Conservation (phyloP, 2,329 filamentous ascomycete genomes). For the Verticillium isaacii region DNA sequence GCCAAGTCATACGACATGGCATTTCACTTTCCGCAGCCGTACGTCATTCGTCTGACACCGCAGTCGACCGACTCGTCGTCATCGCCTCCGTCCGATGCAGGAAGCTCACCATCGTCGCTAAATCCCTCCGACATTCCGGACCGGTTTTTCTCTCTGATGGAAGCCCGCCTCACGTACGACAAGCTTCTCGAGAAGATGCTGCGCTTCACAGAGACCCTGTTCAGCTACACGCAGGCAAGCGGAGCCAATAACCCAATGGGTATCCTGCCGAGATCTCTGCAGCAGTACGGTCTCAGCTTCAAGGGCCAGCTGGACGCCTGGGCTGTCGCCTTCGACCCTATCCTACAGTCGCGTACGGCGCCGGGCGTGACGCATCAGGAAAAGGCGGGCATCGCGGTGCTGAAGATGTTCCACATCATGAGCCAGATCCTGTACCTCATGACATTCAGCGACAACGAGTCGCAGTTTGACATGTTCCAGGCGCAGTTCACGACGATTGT, state of each 20-base stretch:
- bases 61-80: slow-evolving; percentile 24
- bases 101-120: slow-evolving; percentile 33
- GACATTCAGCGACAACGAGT: slow-evolving; percentile 55
- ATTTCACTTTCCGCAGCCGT: slow-evolving; percentile 60
- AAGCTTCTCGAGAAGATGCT: slow-evolving; percentile 51
- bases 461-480: slow-evolving; percentile 51
- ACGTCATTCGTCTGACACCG: slow-evolving; percentile 49
- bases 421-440: slow-evolving; percentile 52
- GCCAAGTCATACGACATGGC: slow-evolving; percentile 66
- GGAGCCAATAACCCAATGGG: slow-evolving; percentile 46
- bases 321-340: slow-evolving; percentile 50
- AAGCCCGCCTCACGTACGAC: slow-evolving; percentile 55
- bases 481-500: slow-evolving; percentile 51
- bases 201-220: slow-evolving; percentile 54
- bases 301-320: slow-evolving; percentile 48
- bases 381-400: slow-evolving; percentile 54
- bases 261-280: slow-evolving; percentile 43
- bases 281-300: slow-evolving; percentile 42
- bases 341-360: slow-evolving; percentile 43
- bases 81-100: slow-evolving; percentile 37
- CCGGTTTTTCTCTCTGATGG: slow-evolving; percentile 43
- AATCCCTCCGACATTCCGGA: slow-evolving; percentile 33
- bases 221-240: slow-evolving; percentile 30
- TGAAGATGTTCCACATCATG: slow-evolving; percentile 61
- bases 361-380: slow-evolving; percentile 48